Conservation (phyloP, 345 rosid species). For the Citrus medica region DNA sequence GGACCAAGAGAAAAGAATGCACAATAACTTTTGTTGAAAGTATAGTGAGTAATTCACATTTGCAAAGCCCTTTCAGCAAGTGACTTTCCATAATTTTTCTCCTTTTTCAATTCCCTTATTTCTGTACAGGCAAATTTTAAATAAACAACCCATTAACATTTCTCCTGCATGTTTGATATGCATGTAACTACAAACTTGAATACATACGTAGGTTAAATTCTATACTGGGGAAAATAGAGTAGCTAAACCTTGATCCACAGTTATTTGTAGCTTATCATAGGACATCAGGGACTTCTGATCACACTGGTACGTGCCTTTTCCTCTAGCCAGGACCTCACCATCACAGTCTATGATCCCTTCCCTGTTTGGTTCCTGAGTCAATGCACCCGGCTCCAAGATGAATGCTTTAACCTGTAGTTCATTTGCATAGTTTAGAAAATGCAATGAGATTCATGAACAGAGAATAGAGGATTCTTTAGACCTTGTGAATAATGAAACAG, state of each 20-base stretch:
- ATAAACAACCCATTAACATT: background rate
- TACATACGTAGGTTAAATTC: background rate
- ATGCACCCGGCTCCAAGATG: constrained; percentile 73
- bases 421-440: background rate
- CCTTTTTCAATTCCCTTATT: constrained; percentile 12
- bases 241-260: constrained; percentile 86
- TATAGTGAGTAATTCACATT: background rate
- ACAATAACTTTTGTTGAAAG: background rate
- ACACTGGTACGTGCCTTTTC: constrained; percentile 52
- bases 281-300: constrained; percentile 55
- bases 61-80: background rate
- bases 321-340: constrained; percentile 90
- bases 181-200: background rate
- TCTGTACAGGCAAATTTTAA: background rate
- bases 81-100: background rate
- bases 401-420: constrained; percentile 77
- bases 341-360: constrained; percentile 93
- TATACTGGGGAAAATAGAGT: constrained; percentile 70
- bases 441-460: background rate
- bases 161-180: background rate
- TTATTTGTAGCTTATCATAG: constrained; percentile 58
- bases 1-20: background rate
- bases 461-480: background rate
- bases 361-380: constrained; percentile 43
- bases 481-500: background rate